Evolutionary conservation across 441 rosid genomes (phyloP).

Genomic region (Flueggea neowawraea): DNA sequence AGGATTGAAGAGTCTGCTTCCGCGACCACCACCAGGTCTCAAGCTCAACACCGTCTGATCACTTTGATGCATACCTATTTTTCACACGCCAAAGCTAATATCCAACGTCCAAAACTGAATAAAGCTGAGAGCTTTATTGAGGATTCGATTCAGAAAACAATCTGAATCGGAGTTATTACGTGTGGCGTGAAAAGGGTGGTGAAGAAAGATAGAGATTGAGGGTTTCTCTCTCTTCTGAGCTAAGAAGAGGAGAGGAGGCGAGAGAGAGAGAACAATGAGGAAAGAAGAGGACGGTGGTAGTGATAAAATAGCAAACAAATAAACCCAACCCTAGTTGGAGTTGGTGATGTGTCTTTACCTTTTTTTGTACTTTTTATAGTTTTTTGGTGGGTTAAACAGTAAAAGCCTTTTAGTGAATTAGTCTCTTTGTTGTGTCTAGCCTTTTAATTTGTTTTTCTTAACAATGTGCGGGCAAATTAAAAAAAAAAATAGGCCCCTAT

Average conservation of each 20-base stretch:
- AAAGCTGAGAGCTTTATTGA: too few relatives aligned
- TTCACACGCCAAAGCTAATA: slow-evolving; percentile 27
- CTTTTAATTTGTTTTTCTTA: too few relatives aligned
- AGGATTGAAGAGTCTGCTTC: slow-evolving; percentile 67
- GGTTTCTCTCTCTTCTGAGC: slow-evolving; percentile 54
- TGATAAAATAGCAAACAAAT: too few relatives aligned
- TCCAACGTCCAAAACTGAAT: slow-evolving; percentile 20
- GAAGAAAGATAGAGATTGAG: slow-evolving; percentile 16
- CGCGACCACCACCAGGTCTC: slow-evolving; percentile 82
- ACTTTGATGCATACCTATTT: slow-evolving; percentile 95
- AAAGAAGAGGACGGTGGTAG: background rate
- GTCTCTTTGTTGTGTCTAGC: too few relatives aligned
- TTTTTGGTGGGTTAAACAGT: too few relatives aligned
- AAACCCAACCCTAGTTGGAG: too few relatives aligned
- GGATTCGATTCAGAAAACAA: background rate
- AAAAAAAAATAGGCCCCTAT: too few relatives aligned
- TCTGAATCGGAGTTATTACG: background rate
- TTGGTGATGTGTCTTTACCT: too few relatives aligned
- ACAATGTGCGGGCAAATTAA: too few relatives aligned
- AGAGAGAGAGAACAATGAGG: slow-evolving; percentile 2
- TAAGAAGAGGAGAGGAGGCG: slow-evolving; percentile 11
- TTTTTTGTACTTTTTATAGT: too few relatives aligned
- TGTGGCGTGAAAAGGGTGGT: slow-evolving; percentile 1
- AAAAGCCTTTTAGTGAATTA: too few relatives aligned
- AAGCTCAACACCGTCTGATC: slow-evolving; percentile 92